phyloP scores from a whole-genome alignment of 1,284 basidiomycete genomes.

The Apiotrichum siamense region DNA sequence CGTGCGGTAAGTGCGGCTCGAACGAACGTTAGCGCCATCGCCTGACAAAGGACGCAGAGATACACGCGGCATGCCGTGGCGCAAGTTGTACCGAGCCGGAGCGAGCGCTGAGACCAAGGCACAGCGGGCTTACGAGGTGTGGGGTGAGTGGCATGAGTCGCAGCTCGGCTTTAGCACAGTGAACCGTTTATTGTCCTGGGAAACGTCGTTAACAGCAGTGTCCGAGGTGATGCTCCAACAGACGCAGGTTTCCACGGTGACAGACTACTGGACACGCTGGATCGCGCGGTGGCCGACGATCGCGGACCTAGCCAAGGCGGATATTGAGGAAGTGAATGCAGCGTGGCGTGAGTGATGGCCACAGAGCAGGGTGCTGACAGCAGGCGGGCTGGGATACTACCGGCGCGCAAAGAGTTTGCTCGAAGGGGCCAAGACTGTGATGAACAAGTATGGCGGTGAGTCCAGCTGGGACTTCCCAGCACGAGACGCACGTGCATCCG shows the following conservation, averaged over 20 bases:
- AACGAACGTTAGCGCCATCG: no score
- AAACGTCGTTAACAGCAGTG: conserved; percentile 49
- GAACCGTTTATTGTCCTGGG: no score
- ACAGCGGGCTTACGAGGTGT: conserved; percentile 47
- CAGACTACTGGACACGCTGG: conserved; percentile 82
- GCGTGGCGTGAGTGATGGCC: conserved; percentile 59
- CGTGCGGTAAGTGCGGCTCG: conserved; percentile 37
- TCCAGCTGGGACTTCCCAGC: not conserved
- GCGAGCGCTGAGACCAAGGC: conserved; percentile 34
- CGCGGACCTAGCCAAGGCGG: conserved; percentile 63
- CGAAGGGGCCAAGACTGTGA: conserved; percentile 68
- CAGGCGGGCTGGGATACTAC: conserved; percentile 74
- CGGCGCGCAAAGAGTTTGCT: conserved; percentile 75
- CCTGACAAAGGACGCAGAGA: no score
- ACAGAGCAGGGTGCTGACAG: not conserved
- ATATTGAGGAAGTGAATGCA: conserved; percentile 75
- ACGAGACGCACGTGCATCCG: not conserved
- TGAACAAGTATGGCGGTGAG: conserved; percentile 51
- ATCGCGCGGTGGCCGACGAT: conserved; percentile 80
- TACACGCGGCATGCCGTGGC: conserved; percentile 47
- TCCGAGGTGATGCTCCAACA: conserved; percentile 97
- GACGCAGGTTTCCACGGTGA: conserved; percentile 78
- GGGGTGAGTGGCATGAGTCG: conserved; percentile 11
- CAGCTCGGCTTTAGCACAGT: not conserved
- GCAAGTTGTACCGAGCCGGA: conserved; percentile 33